Evolutionary conservation across 2,329 filamentous ascomycete species (phyloP), one percentile per base, ranked within the genome.

Genomic region (Didymella pomorum): DNA sequence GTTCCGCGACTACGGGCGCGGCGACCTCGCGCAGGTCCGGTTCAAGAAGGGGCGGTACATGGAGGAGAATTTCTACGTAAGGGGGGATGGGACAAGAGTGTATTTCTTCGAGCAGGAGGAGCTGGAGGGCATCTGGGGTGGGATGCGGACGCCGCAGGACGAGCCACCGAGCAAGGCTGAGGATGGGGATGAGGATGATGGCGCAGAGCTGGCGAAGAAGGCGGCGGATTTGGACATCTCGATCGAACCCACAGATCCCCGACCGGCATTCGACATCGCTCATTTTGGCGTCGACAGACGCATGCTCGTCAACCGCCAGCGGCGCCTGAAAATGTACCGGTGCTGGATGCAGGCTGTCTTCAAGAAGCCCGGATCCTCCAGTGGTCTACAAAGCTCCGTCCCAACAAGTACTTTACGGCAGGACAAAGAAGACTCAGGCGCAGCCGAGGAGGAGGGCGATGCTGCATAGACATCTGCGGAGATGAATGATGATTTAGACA

Each of bases 71-170:
- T 99, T 99, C 71, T 99, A 99, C 76, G 91, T 97, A 43, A 84
- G 95, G 31, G 95, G 95, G 1, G 95, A 99, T 76, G 95, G 95
- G 1, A 99, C 95, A 4, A 86, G 95, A 7, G 95, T 99, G 0
- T 99, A 98, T 78, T 99, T 99, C 78, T 99, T 99, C 72, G 94
- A 97, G 56, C 84, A 88, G 76, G 88, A 93, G 31, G 89, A 99
- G 79, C 81, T 99, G 52, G 83, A 85, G 52, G 77, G 84, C 42
- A 94, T 98, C 59, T 98, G 94, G 94, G 82, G 83, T 23, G 85
- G 84, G 3, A 41, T 39, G 20, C n/a, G 8, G 35, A 9, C 16
- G 11, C n/a, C n/a, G n/a, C n/a, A n/a, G n/a, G n/a, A n/a, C n/a
- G n/a, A n/a, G n/a, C n/a, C n/a, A n/a, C n/a, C n/a, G n/a, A n/a